A percentile compares a stretch with the other conserved stretches of the same genome.
These are phyloP conservation scores for Laguncularia racemosa DNA, from an alignment of 345 rosid species.

Conservation along the genomic window DNA sequence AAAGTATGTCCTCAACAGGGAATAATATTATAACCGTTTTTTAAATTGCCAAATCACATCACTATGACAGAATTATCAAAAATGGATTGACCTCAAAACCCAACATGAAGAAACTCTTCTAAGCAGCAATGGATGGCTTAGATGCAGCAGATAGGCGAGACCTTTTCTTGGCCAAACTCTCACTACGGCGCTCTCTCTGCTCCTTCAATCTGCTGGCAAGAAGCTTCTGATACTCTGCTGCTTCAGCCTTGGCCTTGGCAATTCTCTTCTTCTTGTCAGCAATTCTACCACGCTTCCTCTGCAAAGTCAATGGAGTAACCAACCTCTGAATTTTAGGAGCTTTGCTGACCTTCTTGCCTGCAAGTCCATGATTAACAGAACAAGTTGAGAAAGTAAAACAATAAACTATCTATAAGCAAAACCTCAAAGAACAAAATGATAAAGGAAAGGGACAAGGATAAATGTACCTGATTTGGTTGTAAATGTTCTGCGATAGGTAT, in stretches of 20 bases:
- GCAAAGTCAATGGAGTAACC: constrained; percentile 44
- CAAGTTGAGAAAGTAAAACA: no score
- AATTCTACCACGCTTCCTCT: constrained; percentile 43
- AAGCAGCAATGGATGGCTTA: constrained; percentile 27
- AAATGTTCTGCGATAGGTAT: constrained; percentile 65
- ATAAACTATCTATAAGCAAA: no score
- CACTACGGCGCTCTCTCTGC: constrained; percentile 58
- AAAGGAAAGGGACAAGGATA: no score
- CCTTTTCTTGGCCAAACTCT: constrained; percentile 49
- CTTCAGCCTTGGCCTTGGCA: constrained; percentile 43
- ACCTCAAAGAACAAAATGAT: no score
- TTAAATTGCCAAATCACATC: no score
- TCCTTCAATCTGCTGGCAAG: constrained; percentile 48
- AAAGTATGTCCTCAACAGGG: no score
- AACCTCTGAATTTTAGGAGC: constrained; percentile 50
- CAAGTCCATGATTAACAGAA: background rate
- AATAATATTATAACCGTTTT: no score
- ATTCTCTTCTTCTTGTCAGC: constrained; percentile 50
- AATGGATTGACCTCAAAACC: no score
- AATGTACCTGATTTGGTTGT: constrained; percentile 45
- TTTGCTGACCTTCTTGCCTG: constrained; percentile 48
- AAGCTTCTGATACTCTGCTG: constrained; percentile 48
- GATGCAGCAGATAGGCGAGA: constrained; percentile 42
- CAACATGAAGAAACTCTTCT: no score
- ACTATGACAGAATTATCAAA: no score